These are phyloP conservation scores for Corchorus capsularis DNA, from an alignment of 345 rosid species.

Conservation along the genomic window DNA sequence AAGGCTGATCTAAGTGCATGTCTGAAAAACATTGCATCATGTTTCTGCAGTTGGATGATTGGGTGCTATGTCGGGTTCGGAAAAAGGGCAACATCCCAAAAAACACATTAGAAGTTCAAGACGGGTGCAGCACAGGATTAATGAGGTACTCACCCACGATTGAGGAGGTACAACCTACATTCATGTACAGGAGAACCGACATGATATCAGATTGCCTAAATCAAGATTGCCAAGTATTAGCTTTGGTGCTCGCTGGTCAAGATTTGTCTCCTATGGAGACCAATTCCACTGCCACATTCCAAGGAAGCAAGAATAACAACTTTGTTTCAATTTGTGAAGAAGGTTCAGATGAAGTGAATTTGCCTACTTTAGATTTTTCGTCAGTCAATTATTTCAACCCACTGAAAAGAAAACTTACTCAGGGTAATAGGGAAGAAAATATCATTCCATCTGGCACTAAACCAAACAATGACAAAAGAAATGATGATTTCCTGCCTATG, in stretches of 20 bases:
- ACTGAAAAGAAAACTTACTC: slow-evolving; percentile 31
- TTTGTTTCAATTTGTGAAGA: slow-evolving; percentile 12
- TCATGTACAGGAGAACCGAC: slow-evolving; percentile 17
- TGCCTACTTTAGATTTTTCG: slow-evolving; percentile 32
- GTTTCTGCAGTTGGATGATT: slow-evolving; percentile 48
- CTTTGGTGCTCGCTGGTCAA: slow-evolving; percentile 39
- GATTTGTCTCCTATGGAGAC: slow-evolving; percentile 31
- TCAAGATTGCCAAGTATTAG: slow-evolving; percentile 40
- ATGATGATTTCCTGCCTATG: slow-evolving; percentile 21
- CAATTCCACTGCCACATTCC: slow-evolving; percentile 20
- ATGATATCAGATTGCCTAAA: slow-evolving; percentile 40
- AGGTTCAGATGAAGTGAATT: slow-evolving; percentile 19
- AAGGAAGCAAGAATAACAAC: slow-evolving; percentile 17
- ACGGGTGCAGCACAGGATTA: slow-evolving; percentile 17
- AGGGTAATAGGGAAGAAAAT: slow-evolving; percentile 24
- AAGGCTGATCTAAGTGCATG: background rate
- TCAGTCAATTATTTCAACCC: slow-evolving; percentile 24
- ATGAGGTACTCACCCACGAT: slow-evolving; percentile 13
- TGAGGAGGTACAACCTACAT: slow-evolving; percentile 18
- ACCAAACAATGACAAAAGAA: slow-evolving; percentile 14
- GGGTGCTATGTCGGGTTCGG: slow-evolving; percentile 57
- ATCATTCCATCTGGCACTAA: slow-evolving; percentile 22
- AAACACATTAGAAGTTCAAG: slow-evolving; percentile 21
- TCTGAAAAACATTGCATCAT: background rate
- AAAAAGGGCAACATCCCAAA: slow-evolving; percentile 26